Conservation (phyloP, 2,329 filamentous ascomycete genomes). For the Pyricularia grisea region DNA sequence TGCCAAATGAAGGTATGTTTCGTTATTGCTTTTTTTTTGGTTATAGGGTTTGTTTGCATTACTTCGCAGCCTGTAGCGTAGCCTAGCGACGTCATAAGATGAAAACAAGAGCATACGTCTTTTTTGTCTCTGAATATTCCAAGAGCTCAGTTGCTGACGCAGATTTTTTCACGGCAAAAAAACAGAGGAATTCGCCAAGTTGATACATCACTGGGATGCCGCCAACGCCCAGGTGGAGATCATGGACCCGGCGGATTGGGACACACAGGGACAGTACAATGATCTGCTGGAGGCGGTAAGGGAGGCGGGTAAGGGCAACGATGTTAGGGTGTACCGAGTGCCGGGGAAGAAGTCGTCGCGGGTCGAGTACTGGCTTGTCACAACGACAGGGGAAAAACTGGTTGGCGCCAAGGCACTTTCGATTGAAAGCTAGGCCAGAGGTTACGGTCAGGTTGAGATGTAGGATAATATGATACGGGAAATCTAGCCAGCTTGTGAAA, state of each 20-base stretch:
- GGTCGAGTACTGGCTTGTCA: conserved; percentile 73
- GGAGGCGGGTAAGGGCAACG: conserved; percentile 50
- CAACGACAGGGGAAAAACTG: conserved; percentile 47
- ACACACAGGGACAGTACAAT: conserved; percentile 60
- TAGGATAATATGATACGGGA: background rate
- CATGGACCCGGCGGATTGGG: conserved; percentile 62
- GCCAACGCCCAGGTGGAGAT: conserved; percentile 52
- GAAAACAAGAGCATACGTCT: conserved; percentile 6
- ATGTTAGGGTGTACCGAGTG: conserved; percentile 69
- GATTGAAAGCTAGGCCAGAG: conserved; percentile 52
- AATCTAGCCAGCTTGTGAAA: background rate
- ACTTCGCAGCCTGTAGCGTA: background rate
- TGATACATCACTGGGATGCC: conserved; percentile 51
- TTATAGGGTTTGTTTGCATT: background rate
- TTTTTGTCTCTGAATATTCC: conserved; percentile 4
- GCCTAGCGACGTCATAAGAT: too few species aligned
- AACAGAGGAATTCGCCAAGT: conserved; percentile 57
- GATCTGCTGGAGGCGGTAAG: conserved; percentile 60
- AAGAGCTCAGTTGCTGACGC: background rate
- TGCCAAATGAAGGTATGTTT: conserved; percentile 52
- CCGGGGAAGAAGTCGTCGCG: conserved; percentile 46
- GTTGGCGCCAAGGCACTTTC: conserved; percentile 72
- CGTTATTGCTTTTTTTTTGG: conserved; percentile 8
- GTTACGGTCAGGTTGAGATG: background rate
- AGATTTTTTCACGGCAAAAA: background rate